Base-by-base conservation (phyloP, 768 basidiomycete species). In the Mrakia hoshinonis region DNA sequence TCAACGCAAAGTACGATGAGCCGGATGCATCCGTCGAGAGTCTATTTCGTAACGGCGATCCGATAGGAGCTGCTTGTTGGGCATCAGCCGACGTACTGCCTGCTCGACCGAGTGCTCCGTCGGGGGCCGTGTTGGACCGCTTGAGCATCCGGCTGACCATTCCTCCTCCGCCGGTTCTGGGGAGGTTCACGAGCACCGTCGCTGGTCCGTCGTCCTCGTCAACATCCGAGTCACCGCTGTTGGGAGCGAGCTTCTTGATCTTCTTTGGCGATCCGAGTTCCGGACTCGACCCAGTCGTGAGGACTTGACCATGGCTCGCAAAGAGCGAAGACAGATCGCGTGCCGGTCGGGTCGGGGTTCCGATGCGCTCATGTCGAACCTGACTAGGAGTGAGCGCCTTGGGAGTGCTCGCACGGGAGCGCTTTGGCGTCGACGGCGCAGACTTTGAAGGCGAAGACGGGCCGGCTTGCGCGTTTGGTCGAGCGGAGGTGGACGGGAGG, bases 181-280 rank as follows among this genome's bases (percentile, higher is more conserved):
- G 58, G 22, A 61, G 34, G 58, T 61, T 34, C 18, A 61, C 34
- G 31, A 61, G 22, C 34, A 61, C 58, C 58, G 31, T 20, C 20
- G 20, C 58, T 6, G 55, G 13, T 12, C 5, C 20, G 4, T 54
- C 52, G 3, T 54, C 52, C 2, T 54, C 52, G 24, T 29, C 52
- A 4, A 54, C n/a, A 54, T n/a, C n/a, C n/a, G 24, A 10, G 29
- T 7, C 52, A 12, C 52, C 13, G 13, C 29, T 22, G 31, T 34
- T 20, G 7, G 18, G 29, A 18, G 26, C 34, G 29, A 15, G 9
- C 55, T 36, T 34, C 55, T 34, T 31, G 10, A 29, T 26, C 58
- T 61, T 61, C 58, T 34, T 36, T 22, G 58, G 58, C 58, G 58
- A 61, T 10, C 20, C 36, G 34, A 61, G 58, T n/a, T 61, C 58